Evolutionary conservation across 305 asterid genomes (phyloP), one percentile per base, ranked within the genome.

Genomic region (Salvia sclarea): DNA sequence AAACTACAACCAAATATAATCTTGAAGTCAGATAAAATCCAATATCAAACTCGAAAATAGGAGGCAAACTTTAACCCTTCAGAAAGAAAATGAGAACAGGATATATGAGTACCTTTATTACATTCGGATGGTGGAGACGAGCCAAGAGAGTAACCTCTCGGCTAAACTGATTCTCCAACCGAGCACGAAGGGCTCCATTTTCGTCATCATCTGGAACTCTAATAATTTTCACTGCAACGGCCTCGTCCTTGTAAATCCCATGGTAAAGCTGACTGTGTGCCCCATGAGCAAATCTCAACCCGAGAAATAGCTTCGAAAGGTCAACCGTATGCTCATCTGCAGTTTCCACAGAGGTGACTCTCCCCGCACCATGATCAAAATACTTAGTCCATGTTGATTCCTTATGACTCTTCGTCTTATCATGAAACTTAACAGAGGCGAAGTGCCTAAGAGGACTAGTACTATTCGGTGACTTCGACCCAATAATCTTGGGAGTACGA

Each of bases 201-300:
- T 78, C 80, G 61, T 86, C 90, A 70, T 82, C 87, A 72, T 79
- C 91, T 14, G 95, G 96, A 30, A 85, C 80, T 70, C 86, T 81
- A 25, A 88, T 88, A 43, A 93, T 82, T 49, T 93, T 93, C 30
- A 93, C 92, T 0, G 98, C 98, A 69, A 93, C 97, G 2, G 96
- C 84, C 65, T 90, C 87, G 20, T 84, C 98, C 78, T 47, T 78
- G 57, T 93, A 93, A 30, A 74, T 73, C 59, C 98, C 98, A 61
- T 82, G 98, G 76, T 93, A 93, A 62, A 93, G 95, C 78, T 87
- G 93, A 76, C 98, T 93, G 69, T 93, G 89, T 0, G 97, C 95
- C n/a, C 98, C 98, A 66, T 93, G 96, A 63, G 97, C 97, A 77
- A 93, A 90, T 53, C 80, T 83, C 12, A 79, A 72, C 53, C 98